Base-by-base conservation (phyloP, 352 stramenopile genomes). In the Phytopythium montanum region DNA sequence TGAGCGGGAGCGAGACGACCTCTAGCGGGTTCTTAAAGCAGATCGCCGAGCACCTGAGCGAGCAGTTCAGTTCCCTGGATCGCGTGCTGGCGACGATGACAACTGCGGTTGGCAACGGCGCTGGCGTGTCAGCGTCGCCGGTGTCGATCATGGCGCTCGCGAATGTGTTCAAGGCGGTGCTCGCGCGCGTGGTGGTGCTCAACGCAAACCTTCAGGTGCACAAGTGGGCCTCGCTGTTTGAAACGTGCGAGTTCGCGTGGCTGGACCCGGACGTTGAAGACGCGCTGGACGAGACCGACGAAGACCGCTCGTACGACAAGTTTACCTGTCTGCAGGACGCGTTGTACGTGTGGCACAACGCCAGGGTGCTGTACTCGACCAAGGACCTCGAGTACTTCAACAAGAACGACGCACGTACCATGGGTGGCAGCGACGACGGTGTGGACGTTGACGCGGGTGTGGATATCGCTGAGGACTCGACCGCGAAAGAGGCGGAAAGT, bases 301-400 rank as follows among this genome's bases (percentile, higher is more conserved):
- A 54, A 7, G 75, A 85, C 26, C 72, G 75, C 50, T 89, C 81
- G 7, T 92, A 92, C 58, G 82, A 92, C 69, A 90, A 88, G 52
- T 92, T 90, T 36, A 92, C 83, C 14, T 92, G 83, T 61, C 69
- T 92, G 12, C 83, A 92, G 65, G 83, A 92, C 44, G 83, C 80
- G 5, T 59, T 92, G 36, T 76, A 73, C 21, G 76, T 90, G 53
- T 92, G 83, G 83, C 83, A 92, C 51, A 80, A 85, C 13, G 54
- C 73, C 31, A 73, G 62, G 3, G 58, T 92, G 33, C 44, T 79
- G 46, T 92, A 92, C 59, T 79, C 78, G 26, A 69, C 74, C 9
- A 86, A 80, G 26, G 81, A 91, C 10, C n/a, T 56, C 29, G 51
- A 56, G 51, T 56, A 56, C 21, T 56, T 56, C 51, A 56, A 45